Percentiles rank a stretch among this genome's conserved stretches.
These are phyloP conservation scores for Debaryomycetaceae sp. DNA, from an alignment of 1,139 yeast species.

Conservation along the genomic window DNA sequence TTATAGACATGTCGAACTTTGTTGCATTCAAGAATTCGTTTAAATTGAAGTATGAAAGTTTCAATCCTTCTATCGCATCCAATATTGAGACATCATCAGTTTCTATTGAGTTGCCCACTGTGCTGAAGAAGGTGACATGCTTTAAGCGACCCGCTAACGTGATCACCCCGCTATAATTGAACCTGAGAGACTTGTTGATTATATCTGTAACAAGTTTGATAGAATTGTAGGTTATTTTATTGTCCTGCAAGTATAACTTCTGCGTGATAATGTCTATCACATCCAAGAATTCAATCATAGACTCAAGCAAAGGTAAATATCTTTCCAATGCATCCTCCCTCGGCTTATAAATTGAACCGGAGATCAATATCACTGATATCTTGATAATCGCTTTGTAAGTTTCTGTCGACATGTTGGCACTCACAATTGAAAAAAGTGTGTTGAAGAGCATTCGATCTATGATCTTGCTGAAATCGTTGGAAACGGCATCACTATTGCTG, in stretches of 20 bases:
- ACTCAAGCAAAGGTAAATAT: constrained; percentile 38
- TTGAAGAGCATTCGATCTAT: constrained; percentile 43
- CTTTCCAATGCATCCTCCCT: constrained; percentile 31
- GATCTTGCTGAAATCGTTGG: constrained; percentile 34
- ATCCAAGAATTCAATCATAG: constrained; percentile 41
- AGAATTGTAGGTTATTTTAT: constrained; percentile 42
- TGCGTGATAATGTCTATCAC: constrained; percentile 41
- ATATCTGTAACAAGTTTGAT: constrained; percentile 47
- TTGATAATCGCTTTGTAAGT: constrained; percentile 49
- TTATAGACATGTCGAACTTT: constrained; percentile 37
- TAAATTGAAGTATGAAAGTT: constrained; percentile 34
- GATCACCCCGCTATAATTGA: constrained; percentile 37
- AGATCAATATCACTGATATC: constrained; percentile 40
- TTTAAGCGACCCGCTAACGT: constrained; percentile 44
- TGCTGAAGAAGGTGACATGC: constrained; percentile 43
- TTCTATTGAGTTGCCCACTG: constrained; percentile 38
- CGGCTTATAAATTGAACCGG: constrained; percentile 42
- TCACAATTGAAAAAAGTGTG: constrained; percentile 42
- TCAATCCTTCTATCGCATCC: constrained; percentile 32
- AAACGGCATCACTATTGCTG: constrained; percentile 35
- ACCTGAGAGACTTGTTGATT: constrained; percentile 40
- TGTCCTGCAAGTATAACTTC: constrained; percentile 41
- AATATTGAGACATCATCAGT: constrained; percentile 34
- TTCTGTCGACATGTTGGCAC: constrained; percentile 45
- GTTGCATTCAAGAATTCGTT: constrained; percentile 36